Conservation (phyloP, 345 rosid species). For the Linum usitatissimum region DNA sequence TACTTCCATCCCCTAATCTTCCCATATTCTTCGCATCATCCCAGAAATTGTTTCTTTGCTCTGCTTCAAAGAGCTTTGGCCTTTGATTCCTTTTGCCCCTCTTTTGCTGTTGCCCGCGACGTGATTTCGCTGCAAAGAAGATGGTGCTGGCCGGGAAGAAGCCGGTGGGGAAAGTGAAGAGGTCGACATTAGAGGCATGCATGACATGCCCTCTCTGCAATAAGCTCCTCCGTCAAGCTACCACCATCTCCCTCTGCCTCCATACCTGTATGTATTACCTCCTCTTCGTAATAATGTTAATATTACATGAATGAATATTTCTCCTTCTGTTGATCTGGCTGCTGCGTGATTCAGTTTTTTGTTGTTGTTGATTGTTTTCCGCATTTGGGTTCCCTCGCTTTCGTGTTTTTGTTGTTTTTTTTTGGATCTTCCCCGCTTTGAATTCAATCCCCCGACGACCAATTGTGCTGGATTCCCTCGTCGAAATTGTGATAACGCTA, state of each 20-base stretch:
- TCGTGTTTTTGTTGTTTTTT: not conserved
- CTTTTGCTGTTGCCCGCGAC: too few relatives aligned
- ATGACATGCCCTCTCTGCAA: slow-evolving; percentile 39
- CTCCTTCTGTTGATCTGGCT: slow-evolving; percentile 7
- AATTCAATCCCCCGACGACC: too few relatives aligned
- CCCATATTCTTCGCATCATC: too few relatives aligned
- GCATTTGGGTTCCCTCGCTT: not conserved
- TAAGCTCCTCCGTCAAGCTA: slow-evolving; percentile 32
- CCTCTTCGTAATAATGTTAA: not conserved
- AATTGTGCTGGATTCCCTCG: too few relatives aligned
- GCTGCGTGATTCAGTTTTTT: not conserved
- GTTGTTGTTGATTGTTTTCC: not conserved
- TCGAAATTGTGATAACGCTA: too few relatives aligned
- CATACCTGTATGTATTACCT: slow-evolving; percentile 31
- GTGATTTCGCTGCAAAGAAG: not conserved
- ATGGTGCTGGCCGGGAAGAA: slow-evolving; percentile 5
- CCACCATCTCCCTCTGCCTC: slow-evolving; percentile 47
- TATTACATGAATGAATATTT: not conserved
- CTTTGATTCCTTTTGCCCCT: too few relatives aligned
- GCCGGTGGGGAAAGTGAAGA: slow-evolving; percentile 17
- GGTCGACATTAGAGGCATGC: slow-evolving; percentile 25
- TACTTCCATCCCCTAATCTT: too few relatives aligned
- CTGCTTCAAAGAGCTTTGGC: too few relatives aligned
- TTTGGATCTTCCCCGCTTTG: too few relatives aligned
- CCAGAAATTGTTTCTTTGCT: too few relatives aligned